These are phyloP conservation scores for Daedaleopsis nitida DNA, from an alignment of 768 basidiomycete genomes.

Conservation along the genomic window DNA sequence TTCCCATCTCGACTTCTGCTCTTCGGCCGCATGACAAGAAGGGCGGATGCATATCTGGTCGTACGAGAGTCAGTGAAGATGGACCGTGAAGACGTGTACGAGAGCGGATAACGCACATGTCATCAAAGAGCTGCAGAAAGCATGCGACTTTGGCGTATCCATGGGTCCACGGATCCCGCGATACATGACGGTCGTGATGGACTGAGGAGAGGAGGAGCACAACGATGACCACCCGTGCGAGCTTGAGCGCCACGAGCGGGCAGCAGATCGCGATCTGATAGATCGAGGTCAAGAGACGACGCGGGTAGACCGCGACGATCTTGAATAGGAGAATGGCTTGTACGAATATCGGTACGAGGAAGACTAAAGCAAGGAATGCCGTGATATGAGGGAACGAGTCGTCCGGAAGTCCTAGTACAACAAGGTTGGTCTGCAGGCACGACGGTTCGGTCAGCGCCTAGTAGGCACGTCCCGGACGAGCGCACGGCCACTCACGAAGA, in stretches of 20 bases:
- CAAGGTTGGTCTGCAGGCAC: background rate
- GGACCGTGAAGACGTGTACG: background rate
- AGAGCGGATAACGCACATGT: conserved; percentile 29
- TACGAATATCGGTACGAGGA: conserved; percentile 32
- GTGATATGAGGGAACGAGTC: background rate
- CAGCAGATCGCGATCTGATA: conserved; percentile 19
- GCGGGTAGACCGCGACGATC: conserved; percentile 36
- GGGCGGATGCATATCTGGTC: conserved; percentile 22
- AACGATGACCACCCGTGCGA: conserved; percentile 29
- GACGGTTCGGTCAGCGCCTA: background rate
- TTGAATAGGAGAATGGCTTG: conserved; percentile 40
- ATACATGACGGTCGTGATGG: background rate
- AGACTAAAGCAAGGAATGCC: background rate
- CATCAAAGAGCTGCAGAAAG: conserved; percentile 36
- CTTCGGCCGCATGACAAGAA: conserved; percentile 29
- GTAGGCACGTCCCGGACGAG: background rate
- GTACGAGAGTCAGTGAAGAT: background rate
- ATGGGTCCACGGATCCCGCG: background rate
- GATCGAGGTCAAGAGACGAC: conserved; percentile 1
- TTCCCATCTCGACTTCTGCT: background rate
- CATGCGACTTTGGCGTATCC: conserved; percentile 27
- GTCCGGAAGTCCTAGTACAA: background rate
- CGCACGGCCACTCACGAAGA: background rate
- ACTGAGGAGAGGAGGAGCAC: conserved; percentile 1
- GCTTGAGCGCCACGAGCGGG: conserved; percentile 30